phyloP scores from a whole-genome alignment of 1,284 basidiomycete species.

The Lentinula novae-zelandiae region DNA sequence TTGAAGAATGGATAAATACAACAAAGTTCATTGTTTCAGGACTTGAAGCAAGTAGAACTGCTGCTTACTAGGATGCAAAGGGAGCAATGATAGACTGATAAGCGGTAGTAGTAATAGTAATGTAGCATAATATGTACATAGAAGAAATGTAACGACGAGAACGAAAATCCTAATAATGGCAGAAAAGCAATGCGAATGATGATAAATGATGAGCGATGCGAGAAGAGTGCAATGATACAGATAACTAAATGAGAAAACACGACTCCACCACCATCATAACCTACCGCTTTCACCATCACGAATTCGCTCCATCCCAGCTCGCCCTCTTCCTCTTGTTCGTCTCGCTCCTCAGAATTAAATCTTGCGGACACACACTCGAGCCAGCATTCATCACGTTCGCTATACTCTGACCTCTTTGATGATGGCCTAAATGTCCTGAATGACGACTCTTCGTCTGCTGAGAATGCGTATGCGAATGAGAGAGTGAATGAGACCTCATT shows the following conservation, averaged over 20 bases:
- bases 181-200: not conserved
- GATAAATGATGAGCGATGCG: too few species aligned
- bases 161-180: not conserved
- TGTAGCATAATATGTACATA: not conserved
- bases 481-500: not conserved
- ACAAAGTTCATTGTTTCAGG: too few species aligned
- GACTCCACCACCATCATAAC: not conserved
- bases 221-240: too few species aligned
- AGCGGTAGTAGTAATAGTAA: not conserved
- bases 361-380: conserved; percentile 52
- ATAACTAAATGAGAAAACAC: too few species aligned
- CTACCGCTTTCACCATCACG: not conserved
- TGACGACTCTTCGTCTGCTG: not conserved
- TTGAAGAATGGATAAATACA: too few species aligned
- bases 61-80: too few species aligned
- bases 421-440: conserved; percentile 30
- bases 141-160: not conserved
- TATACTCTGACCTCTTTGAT: conserved; percentile 64
- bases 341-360: conserved; percentile 44
- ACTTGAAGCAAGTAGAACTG: too few species aligned
- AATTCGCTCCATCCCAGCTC: conserved; percentile 64
- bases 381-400: not conserved
- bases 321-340: conserved; percentile 63
- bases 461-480: not conserved
- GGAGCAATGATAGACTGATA: too few species aligned